These are phyloP conservation scores for Penicillium concentricum DNA, from an alignment of 2,329 filamentous ascomycete genomes.

Conservation along the genomic window DNA sequence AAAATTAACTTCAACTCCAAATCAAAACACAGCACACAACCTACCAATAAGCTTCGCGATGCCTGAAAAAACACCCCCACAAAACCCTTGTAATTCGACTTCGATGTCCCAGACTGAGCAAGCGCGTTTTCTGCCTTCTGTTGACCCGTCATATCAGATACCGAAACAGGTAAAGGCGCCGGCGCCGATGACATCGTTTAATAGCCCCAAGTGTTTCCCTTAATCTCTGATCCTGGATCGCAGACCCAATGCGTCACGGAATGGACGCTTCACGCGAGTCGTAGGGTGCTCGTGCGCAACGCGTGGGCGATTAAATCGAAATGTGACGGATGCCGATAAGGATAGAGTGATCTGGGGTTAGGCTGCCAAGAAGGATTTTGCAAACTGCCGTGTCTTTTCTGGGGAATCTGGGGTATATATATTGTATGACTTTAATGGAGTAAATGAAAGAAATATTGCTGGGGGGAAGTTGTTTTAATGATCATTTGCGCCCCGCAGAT, in stretches of 20 bases:
- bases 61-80: slow-evolving; percentile 92
- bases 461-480: background rate
- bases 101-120: slow-evolving; percentile 16
- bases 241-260: slow-evolving; percentile 8
- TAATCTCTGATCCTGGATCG: background rate
- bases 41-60: slow-evolving; percentile 83
- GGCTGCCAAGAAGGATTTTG: background rate
- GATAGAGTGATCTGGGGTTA: background rate
- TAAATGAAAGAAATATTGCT: background rate
- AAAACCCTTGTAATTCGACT: slow-evolving; percentile 83
- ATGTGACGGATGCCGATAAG: slow-evolving; percentile 3
- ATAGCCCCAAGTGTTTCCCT: background rate
- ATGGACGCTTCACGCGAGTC: background rate
- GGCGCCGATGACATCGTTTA: slow-evolving; percentile 26
- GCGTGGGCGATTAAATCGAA: background rate
- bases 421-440: background rate
- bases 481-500: slow-evolving; percentile 5
- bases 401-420: background rate
- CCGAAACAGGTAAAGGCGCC: slow-evolving; percentile 13
- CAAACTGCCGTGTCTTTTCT: background rate
- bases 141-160: slow-evolving; percentile 5
- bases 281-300: slow-evolving; percentile 1
- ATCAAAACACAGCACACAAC: slow-evolving; percentile 26
- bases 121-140: slow-evolving; percentile 12
- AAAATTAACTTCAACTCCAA: background rate